A percentile compares a stretch with the other conserved stretches of the same genome.
phyloP scores from a whole-genome alignment of 306 rosid species.

The Abrus precatorius region DNA sequence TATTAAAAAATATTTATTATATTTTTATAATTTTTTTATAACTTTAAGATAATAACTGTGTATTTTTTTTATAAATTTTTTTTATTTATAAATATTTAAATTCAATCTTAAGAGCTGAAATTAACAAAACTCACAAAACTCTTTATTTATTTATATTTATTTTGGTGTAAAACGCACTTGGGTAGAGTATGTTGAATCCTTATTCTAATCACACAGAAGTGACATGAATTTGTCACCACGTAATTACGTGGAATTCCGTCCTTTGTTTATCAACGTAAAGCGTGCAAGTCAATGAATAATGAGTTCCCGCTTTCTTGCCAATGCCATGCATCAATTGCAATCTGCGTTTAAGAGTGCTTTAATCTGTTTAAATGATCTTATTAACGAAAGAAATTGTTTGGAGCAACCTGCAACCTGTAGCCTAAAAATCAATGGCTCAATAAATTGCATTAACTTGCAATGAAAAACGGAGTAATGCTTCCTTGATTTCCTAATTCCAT shows the following conservation, averaged over 20 bases:
- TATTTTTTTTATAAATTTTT: too few relatives aligned
- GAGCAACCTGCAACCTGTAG: neutral
- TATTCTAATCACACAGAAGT: neutral
- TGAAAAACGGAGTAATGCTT: neutral
- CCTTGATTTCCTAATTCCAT: neutral
- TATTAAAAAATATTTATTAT: too few relatives aligned
- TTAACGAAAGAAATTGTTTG: neutral
- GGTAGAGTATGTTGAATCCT: too few relatives aligned
- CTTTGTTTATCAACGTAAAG: neutral
- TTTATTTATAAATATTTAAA: too few relatives aligned
- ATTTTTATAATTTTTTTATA: too few relatives aligned
- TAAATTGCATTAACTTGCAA: neutral
- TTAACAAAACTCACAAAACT: too few relatives aligned
- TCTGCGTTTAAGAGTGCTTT: neutral
- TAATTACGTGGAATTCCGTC: neutral
- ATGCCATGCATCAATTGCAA: neutral
- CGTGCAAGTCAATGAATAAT: neutral
- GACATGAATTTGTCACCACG: neutral
- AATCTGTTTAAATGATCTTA: neutral
- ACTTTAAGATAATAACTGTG: too few relatives aligned
- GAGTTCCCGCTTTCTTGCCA: neutral
- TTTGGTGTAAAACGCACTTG: too few relatives aligned
- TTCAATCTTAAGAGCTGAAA: too few relatives aligned
- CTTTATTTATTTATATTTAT: too few relatives aligned
- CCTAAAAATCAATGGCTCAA: slow-evolving; percentile 1